These are phyloP conservation scores for Colletotrichum echinochloae DNA, from an alignment of 2,329 filamentous ascomycete species.

Conservation along the genomic window DNA sequence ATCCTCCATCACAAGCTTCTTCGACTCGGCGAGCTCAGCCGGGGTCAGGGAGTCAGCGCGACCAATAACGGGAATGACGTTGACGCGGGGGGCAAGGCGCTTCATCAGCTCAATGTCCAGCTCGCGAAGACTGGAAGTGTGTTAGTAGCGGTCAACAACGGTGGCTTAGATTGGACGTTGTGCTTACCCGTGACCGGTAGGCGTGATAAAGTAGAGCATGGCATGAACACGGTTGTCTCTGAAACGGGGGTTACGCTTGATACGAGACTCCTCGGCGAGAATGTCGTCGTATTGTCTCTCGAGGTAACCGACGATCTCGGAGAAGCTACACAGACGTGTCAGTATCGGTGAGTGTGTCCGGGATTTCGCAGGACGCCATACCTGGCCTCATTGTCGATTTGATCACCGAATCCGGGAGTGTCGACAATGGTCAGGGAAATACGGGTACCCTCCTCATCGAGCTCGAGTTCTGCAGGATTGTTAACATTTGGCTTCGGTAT, in stretches of 20 bases:
- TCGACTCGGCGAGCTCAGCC: constrained; percentile 95
- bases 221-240: constrained; percentile 98
- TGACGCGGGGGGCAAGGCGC: constrained; percentile 96
- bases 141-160: constrained; percentile 18
- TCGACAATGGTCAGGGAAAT: constrained; percentile 99
- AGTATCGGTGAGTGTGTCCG: not conserved
- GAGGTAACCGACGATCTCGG: constrained; percentile 97
- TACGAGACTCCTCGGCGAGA: constrained; percentile 98
- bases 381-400: constrained; percentile 99
- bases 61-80: constrained; percentile 98
- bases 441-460: constrained; percentile 98
- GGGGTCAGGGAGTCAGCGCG: constrained; percentile 98
- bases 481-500: constrained; percentile 11
- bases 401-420: constrained; percentile 97
- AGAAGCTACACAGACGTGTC: constrained; percentile 73
- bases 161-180: not conserved
- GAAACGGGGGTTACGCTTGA: constrained; percentile 99
- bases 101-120: constrained; percentile 99
- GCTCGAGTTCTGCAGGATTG: constrained; percentile 79
- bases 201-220: constrained; percentile 99
- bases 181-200: constrained; percentile 89
- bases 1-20: constrained; percentile 99
- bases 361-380: constrained; percentile 54
- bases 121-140: constrained; percentile 82
- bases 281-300: constrained; percentile 99